phyloP scores from a whole-genome alignment of 2,329 filamentous ascomycete genomes.

The Fusarium sp. region DNA sequence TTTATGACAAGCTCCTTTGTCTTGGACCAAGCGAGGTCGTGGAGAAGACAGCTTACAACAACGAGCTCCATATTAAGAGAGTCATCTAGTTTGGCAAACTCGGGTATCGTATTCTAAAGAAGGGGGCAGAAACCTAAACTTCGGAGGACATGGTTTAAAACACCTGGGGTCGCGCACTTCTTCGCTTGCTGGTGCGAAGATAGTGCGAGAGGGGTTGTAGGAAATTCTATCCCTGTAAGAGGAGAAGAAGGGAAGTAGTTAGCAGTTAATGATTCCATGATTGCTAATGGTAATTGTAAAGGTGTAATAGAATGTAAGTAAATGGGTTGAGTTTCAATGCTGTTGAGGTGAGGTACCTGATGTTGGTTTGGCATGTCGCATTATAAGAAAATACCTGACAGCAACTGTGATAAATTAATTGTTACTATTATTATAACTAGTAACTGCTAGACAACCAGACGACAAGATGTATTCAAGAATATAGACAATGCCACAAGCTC shows the following conservation, averaged over 20 bases:
- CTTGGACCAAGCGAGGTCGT: not conserved
- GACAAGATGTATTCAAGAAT: rapidly evolving
- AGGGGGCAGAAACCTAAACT: not conserved
- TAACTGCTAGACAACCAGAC: rapidly evolving
- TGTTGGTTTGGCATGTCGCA: rapidly evolving
- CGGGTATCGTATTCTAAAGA: not conserved
- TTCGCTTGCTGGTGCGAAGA: not conserved
- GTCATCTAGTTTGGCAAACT: not conserved
- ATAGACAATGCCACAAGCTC: rapidly evolving
- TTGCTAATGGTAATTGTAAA: rapidly evolving
- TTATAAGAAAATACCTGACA: rapidly evolving
- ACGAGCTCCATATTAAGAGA: not conserved
- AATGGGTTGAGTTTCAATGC: not conserved
- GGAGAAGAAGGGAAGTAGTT: not conserved
- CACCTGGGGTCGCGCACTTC: not conserved
- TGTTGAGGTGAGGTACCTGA: not conserved
- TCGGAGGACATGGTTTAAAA: not conserved
- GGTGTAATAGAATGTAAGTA: not conserved
- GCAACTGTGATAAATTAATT: not conserved
- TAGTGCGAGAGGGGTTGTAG: rapidly evolving
- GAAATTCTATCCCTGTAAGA: not conserved
- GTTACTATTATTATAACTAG: rapidly evolving
- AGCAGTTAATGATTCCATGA: not conserved
- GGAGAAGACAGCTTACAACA: not conserved
- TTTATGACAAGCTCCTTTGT: not conserved